Percentiles rank a stretch among this genome's conserved stretches.
phyloP scores from a whole-genome alignment of 768 basidiomycete genomes.

The Galerina sulciceps region DNA sequence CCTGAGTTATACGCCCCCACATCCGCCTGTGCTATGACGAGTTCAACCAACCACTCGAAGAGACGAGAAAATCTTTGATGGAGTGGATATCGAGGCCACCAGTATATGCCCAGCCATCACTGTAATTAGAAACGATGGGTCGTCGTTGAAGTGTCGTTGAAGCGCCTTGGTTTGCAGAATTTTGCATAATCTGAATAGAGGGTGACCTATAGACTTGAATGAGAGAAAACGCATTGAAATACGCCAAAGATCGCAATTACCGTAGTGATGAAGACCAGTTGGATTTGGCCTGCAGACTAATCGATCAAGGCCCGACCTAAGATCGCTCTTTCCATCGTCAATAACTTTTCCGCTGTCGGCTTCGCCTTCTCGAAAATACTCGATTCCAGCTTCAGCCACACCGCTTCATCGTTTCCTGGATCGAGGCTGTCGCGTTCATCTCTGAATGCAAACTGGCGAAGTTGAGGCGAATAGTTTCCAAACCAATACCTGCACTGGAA shows the following conservation, averaged over 20 bases:
- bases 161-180: constrained; percentile 20
- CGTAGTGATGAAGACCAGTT: constrained; percentile 21
- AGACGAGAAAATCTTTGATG: constrained; percentile 25
- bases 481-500: constrained; percentile 27
- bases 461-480: constrained; percentile 49
- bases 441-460: constrained; percentile 58
- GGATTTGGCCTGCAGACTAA: constrained; percentile 42
- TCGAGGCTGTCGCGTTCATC: constrained; percentile 48
- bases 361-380: constrained; percentile 48
- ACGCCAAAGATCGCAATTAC: constrained; percentile 4
- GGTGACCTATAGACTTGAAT: constrained; percentile 12
- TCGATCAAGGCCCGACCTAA: constrained; percentile 42
- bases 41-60: constrained; percentile 17
- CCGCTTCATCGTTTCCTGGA: constrained; percentile 47
- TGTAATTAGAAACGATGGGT: constrained; percentile 19
- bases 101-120: constrained; percentile 27
- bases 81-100: constrained; percentile 34
- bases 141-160: constrained; percentile 17
- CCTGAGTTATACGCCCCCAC: constrained; percentile 30
- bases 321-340: constrained; percentile 51
- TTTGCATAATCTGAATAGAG: constrained; percentile 27
- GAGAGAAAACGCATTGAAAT: not conserved
- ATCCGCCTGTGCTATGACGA: constrained; percentile 21
- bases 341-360: constrained; percentile 50
- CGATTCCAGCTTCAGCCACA: constrained; percentile 58